phyloP scores from a whole-genome alignment of 495 filamentous ascomycete species.

The Penicillium coffeae region DNA sequence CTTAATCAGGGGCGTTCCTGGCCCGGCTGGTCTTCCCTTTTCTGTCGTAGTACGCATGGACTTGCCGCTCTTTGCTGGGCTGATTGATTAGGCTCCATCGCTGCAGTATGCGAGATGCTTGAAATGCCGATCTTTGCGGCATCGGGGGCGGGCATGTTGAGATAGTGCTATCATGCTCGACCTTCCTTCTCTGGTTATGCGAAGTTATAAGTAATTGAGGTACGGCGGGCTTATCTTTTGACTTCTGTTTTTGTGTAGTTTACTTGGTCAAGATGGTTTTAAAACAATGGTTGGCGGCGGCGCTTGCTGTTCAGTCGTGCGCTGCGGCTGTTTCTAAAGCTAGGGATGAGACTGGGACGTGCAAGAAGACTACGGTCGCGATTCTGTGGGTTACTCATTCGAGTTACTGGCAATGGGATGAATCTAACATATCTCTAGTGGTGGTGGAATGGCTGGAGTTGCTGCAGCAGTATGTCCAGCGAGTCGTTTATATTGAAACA shows the following conservation, averaged over 20 bases:
- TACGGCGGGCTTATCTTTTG: neutral
- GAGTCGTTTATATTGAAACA: neutral
- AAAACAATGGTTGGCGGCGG: constrained; percentile 8
- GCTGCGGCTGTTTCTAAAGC: constrained; percentile 8
- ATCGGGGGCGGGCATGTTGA: neutral
- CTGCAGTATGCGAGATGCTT: neutral
- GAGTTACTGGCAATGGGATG: neutral
- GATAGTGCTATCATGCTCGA: neutral
- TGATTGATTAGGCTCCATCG: neutral
- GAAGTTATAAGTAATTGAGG: neutral
- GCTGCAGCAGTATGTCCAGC: constrained; percentile 52
- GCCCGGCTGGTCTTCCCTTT: constrained; percentile 15
- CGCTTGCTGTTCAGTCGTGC: constrained; percentile 12
- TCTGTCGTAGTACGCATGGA: constrained; percentile 19
- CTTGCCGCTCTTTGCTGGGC: constrained; percentile 13
- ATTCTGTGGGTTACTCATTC: constrained; percentile 22
- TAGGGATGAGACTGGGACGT: constrained; percentile 14
- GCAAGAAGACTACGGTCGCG: constrained; percentile 30
- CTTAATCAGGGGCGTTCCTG: constrained; percentile 3
- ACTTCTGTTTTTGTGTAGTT: neutral
- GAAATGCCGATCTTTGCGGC: constrained; percentile 1
- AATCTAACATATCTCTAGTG: constrained; percentile 4
- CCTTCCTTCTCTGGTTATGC: neutral
- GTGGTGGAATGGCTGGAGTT: constrained; percentile 53
- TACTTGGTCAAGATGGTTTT: constrained; percentile 12